These are phyloP conservation scores for Phialophora tarda DNA, from an alignment of 2,329 filamentous ascomycete species.

Conservation along the genomic window DNA sequence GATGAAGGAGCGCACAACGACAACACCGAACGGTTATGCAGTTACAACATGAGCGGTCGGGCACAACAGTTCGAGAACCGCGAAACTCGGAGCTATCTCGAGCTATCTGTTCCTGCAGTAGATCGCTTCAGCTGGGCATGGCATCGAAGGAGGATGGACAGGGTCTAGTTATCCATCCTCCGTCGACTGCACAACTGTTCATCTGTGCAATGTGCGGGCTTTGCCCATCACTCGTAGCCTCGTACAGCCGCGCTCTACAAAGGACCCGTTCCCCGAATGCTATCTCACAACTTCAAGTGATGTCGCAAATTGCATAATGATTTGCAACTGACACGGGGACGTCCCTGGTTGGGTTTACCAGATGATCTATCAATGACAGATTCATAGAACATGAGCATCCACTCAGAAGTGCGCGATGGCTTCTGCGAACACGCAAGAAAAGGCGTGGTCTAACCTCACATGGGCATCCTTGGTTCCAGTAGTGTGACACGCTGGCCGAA, in stretches of 20 bases:
- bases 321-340: constrained; percentile 1
- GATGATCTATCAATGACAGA: constrained; percentile 12
- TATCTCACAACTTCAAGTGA: background rate
- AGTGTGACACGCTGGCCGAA: constrained; percentile 13
- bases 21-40: background rate
- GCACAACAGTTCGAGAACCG: background rate
- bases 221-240: constrained; percentile 4
- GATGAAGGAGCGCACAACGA: background rate
- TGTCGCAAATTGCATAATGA: background rate
- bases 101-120: constrained; percentile 16
- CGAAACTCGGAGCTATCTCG: background rate
- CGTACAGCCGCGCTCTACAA: constrained; percentile 4
- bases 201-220: constrained; percentile 1
- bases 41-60: background rate
- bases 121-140: constrained; percentile 5
- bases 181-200: constrained; percentile 13
- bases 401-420: constrained; percentile 14
- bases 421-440: constrained; percentile 3
- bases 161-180: constrained; percentile 2
- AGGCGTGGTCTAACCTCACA: background rate
- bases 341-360: constrained; percentile 9
- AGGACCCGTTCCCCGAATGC: constrained; percentile 8
- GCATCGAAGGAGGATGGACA: background rate
- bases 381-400: constrained; percentile 8
- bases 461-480: constrained; percentile 1